phyloP scores from a whole-genome alignment of 2,329 filamentous ascomycete species.

The Geoglossum cookeanum region DNA sequence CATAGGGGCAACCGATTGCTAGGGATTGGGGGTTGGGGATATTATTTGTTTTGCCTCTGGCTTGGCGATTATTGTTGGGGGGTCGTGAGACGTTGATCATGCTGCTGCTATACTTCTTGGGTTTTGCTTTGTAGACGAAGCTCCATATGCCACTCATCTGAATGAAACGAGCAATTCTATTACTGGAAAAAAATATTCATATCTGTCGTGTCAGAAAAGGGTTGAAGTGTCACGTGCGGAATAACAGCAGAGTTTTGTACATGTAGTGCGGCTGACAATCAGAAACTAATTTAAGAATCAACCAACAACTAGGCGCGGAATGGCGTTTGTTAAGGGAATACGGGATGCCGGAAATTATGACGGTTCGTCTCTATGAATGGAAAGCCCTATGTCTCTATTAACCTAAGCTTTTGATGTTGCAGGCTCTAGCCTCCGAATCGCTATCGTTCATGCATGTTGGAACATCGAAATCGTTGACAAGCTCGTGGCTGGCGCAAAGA shows the following conservation, averaged over 20 bases:
- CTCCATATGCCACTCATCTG: not conserved
- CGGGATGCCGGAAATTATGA: not conserved
- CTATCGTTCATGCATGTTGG: constrained; percentile 93
- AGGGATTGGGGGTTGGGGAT: not conserved
- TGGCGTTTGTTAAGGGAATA: no score
- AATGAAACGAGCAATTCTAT: not conserved
- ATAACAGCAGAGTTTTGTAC: no score
- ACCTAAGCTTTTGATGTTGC: not conserved
- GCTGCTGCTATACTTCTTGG: not conserved
- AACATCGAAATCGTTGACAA: constrained; percentile 76
- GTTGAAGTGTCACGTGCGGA: no score
- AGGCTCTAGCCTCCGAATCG: constrained; percentile 64
- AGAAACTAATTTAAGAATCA: no score
- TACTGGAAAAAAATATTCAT: not conserved
- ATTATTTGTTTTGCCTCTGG: not conserved
- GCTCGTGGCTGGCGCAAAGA: constrained; percentile 62
- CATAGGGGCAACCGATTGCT: not conserved
- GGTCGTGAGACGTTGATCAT: not conserved
- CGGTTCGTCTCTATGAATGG: not conserved
- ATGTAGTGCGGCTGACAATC: no score
- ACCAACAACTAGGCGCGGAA: no score
- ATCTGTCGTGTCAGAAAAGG: no score
- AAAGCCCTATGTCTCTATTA: not conserved
- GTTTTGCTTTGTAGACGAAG: not conserved
- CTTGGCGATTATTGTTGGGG: not conserved